These are phyloP conservation scores for Tuber melanosporum DNA, from an alignment of 495 filamentous ascomycete species.

Conservation along the genomic window DNA sequence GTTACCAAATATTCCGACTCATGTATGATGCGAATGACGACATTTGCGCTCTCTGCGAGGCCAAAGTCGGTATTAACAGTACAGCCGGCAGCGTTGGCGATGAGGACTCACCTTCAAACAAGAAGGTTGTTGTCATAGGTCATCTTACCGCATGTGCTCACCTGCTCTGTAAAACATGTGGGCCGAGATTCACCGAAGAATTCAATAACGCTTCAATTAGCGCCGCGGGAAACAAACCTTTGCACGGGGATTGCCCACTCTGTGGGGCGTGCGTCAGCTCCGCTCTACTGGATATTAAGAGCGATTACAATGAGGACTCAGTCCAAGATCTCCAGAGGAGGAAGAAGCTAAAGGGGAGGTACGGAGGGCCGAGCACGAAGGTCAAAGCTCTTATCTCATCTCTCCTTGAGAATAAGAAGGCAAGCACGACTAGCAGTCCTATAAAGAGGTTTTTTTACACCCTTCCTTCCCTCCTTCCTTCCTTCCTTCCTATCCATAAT, in stretches of 20 bases:
- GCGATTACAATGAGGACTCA: slow-evolving; percentile 55
- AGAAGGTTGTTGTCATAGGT: slow-evolving; percentile 59
- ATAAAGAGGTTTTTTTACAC: slow-evolving; percentile 50
- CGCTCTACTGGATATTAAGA: slow-evolving; percentile 60
- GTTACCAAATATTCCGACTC: slow-evolving; percentile 73
- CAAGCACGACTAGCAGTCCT: slow-evolving; percentile 42
- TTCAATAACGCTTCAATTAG: background rate
- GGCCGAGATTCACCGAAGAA: slow-evolving; percentile 45
- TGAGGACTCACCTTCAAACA: slow-evolving; percentile 46
- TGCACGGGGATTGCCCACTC: slow-evolving; percentile 50
- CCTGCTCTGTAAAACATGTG: slow-evolving; percentile 68
- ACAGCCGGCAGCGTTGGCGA: slow-evolving; percentile 46
- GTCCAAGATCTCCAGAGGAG: slow-evolving; percentile 48
- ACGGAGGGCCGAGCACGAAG: slow-evolving; percentile 84
- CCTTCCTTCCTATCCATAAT: background rate
- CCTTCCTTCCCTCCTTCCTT: slow-evolving; percentile 41
- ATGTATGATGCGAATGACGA: slow-evolving; percentile 72
- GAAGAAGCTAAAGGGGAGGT: slow-evolving; percentile 46
- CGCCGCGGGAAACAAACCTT: slow-evolving; percentile 43
- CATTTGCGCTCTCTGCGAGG: slow-evolving; percentile 60
- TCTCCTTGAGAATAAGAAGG: slow-evolving; percentile 48
- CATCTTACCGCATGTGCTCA: slow-evolving; percentile 80
- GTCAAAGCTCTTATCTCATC: slow-evolving; percentile 68
- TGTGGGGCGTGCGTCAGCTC: slow-evolving; percentile 58
- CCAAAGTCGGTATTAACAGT: slow-evolving; percentile 47